Evolutionary conservation across 1,284 basidiomycete species (phyloP).

Genomic region (Tilletiaria anomala): DNA sequence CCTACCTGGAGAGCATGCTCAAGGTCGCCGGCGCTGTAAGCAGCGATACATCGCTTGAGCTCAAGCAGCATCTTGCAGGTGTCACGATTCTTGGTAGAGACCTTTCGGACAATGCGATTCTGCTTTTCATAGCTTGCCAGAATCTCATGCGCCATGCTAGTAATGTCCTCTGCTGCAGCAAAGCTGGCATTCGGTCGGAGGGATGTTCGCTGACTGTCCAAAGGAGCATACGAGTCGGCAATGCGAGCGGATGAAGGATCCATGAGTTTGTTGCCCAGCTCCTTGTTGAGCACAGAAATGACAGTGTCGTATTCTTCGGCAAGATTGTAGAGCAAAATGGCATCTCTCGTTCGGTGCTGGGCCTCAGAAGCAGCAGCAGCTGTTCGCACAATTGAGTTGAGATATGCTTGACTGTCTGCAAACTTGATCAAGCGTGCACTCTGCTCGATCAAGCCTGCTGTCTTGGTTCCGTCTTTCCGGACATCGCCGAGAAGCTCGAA

Average conservation of each 20-base stretch:
- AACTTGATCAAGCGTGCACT: slow-evolving; percentile 64
- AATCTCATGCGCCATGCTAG: slow-evolving; percentile 66
- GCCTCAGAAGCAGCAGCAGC: slow-evolving; percentile 62
- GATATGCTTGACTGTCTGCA: slow-evolving; percentile 56
- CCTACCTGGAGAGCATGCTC: slow-evolving; percentile 68
- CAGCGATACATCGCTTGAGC: slow-evolving; percentile 66
- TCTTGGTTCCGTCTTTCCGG: slow-evolving; percentile 69
- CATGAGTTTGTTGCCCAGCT: slow-evolving; percentile 56
- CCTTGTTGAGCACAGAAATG: slow-evolving; percentile 69
- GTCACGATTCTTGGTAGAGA: slow-evolving; percentile 59
- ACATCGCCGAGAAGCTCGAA: slow-evolving; percentile 79
- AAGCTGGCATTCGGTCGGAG: no score
- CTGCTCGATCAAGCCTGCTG: slow-evolving; percentile 68
- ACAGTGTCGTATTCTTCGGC: slow-evolving; percentile 83
- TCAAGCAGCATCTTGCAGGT: slow-evolving; percentile 54
- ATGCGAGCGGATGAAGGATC: slow-evolving; percentile 21
- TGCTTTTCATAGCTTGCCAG: slow-evolving; percentile 66
- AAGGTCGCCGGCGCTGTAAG: slow-evolving; percentile 57
- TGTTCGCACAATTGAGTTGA: slow-evolving; percentile 64
- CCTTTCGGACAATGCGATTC: slow-evolving; percentile 41
- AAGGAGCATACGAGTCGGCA: background rate
- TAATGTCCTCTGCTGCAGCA: slow-evolving; percentile 56
- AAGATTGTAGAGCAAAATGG: slow-evolving; percentile 88
- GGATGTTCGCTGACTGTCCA: no score
- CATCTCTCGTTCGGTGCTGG: slow-evolving; percentile 61